A percentile compares a stretch with the other conserved stretches of the same genome.
phyloP scores from a whole-genome alignment of 208 protist genomes.

The Herpetomonas tarakana region DNA sequence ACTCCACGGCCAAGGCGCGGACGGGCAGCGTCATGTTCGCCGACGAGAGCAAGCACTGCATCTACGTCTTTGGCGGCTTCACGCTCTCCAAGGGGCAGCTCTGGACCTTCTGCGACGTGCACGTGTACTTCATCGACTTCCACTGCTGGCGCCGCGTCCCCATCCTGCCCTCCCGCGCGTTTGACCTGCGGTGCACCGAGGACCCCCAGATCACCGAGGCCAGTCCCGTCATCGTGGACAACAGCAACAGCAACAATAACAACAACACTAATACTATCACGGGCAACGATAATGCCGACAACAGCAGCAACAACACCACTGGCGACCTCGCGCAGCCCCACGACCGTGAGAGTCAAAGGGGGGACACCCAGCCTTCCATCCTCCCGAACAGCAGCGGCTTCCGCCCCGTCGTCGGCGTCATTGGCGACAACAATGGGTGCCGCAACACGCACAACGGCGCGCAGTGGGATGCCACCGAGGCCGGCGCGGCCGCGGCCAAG shows the following conservation, averaged over 20 bases:
- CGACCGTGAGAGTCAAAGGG: too few relatives aligned
- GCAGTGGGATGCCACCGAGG: background rate
- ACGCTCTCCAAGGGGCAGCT: conserved; percentile 24
- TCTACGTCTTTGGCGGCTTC: conserved; percentile 71
- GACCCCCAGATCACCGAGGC: background rate
- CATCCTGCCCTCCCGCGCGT: conserved; percentile 19
- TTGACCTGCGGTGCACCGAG: conserved; percentile 8
- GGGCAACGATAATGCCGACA: background rate
- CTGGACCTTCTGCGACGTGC: conserved; percentile 52
- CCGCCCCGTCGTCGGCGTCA: too few relatives aligned
- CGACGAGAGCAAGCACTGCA: conserved; percentile 24
- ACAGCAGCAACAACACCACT: background rate
- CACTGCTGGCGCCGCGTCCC: conserved; percentile 44
- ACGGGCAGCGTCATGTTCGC: conserved; percentile 54
- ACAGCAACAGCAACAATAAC: background rate
- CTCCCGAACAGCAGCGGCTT: background rate
- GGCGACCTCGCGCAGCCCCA: background rate
- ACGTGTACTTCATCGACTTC: conserved; percentile 46
- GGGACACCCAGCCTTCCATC: too few relatives aligned
- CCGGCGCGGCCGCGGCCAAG: too few relatives aligned
- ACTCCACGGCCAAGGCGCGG: conserved; percentile 47
- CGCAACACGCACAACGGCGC: background rate
- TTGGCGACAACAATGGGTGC: background rate
- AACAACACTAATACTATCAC: background rate
- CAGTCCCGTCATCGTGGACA: conserved; percentile 4